Evolutionary conservation across 2,329 filamentous ascomycete genomes (phyloP).

Genomic region (Fusarium euwallaceae): DNA sequence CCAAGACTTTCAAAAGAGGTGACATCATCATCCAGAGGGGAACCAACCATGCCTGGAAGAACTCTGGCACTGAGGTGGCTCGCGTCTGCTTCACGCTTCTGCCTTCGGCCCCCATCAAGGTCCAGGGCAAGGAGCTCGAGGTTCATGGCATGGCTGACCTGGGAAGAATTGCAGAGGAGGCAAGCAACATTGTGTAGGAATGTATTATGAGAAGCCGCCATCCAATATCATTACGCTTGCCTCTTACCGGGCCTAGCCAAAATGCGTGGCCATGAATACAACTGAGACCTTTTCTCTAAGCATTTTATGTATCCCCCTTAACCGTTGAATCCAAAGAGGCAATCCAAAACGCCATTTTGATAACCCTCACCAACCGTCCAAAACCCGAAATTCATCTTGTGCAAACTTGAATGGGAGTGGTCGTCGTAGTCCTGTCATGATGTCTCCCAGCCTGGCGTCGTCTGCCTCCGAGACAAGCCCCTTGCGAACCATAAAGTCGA

Average conservation of each 20-base stretch:
- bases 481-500: conserved; percentile 53
- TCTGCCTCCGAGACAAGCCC: conserved; percentile 43
- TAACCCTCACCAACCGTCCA: conserved; percentile 23
- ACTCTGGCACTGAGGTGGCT: conserved; percentile 31
- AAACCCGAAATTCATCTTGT: conserved; percentile 22
- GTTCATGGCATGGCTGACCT: conserved; percentile 41
- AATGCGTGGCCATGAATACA: conserved; percentile 7
- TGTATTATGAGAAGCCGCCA: background rate
- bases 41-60: conserved; percentile 44
- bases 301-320: background rate
- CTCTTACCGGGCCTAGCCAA: background rate
- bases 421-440: conserved; percentile 42
- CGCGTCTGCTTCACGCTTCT: conserved; percentile 42
- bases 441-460: conserved; percentile 38
- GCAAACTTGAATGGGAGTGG: conserved; percentile 47
- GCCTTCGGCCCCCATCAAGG: conserved; percentile 34
- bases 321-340: background rate
- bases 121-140: conserved; percentile 38
- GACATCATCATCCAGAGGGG: conserved; percentile 44
- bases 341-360: background rate
- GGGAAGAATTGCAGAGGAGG: conserved; percentile 34
- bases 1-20: conserved; percentile 32
- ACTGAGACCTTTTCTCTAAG: background rate
- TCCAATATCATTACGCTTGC: background rate
- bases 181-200: background rate